These are phyloP conservation scores for Trebouxia gelatinosa DNA, from an alignment of 163 green algal genomes.

Conservation along the genomic window DNA sequence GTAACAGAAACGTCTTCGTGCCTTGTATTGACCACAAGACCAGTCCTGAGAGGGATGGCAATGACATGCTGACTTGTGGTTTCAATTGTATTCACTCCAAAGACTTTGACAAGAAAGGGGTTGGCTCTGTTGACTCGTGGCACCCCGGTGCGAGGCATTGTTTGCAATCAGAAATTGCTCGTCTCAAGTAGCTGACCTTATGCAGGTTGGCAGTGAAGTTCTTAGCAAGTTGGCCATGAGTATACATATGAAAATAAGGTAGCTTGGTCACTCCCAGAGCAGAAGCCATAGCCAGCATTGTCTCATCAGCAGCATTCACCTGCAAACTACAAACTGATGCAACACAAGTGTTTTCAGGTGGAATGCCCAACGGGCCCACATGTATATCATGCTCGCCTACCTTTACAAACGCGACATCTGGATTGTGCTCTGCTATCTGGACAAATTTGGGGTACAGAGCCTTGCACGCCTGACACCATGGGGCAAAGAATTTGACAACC, in stretches of 20 bases:
- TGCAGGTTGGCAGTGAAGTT: constrained; percentile 27
- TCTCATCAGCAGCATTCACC: constrained; percentile 26
- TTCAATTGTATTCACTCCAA: too few species aligned
- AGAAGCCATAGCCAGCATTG: background rate
- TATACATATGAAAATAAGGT: constrained; percentile 28
- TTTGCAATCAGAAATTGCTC: constrained; percentile 13
- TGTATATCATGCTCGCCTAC: too few species aligned
- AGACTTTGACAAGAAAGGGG: too few species aligned
- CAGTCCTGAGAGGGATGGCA: too few species aligned
- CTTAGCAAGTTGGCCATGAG: constrained; percentile 4
- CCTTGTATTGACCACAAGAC: too few species aligned
- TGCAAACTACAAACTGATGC: background rate
- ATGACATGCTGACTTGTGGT: too few species aligned
- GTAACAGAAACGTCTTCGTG: too few species aligned
- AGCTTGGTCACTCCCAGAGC: constrained; percentile 23
- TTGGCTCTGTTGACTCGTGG: too few species aligned
- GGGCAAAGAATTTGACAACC: constrained; percentile 22
- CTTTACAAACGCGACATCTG: constrained; percentile 25
- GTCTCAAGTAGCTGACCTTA: constrained; percentile 26
- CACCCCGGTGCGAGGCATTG: constrained; percentile 5
- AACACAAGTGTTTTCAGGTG: too few species aligned
- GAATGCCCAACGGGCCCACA: too few species aligned
- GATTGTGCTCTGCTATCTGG: constrained; percentile 17
- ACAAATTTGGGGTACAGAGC: constrained; percentile 24
- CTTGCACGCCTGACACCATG: constrained; percentile 28